These are phyloP conservation scores for Blastobotrys raffinosifermentans DNA, from an alignment of 1,139 yeast genomes.

Conservation along the genomic window DNA sequence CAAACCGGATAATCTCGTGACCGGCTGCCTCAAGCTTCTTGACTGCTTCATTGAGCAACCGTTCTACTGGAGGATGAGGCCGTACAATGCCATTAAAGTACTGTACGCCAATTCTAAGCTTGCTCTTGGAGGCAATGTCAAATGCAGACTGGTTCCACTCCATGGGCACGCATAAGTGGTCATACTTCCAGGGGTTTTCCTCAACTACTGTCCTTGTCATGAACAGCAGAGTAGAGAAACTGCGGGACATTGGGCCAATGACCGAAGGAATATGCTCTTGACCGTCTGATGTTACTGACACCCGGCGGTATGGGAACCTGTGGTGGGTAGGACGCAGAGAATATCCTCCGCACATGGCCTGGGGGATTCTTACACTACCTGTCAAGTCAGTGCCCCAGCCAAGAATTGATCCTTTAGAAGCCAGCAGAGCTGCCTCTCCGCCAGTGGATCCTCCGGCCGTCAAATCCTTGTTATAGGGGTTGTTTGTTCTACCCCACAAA, in stretches of 20 bases:
- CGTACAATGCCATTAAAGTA: conserved; percentile 27
- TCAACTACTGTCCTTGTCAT: conserved; percentile 39
- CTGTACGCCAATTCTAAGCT: conserved; percentile 32
- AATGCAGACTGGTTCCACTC: conserved; percentile 41
- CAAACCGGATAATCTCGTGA: conserved; percentile 42
- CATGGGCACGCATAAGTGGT: conserved; percentile 42
- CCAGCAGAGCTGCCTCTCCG: conserved; percentile 52
- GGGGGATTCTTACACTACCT: conserved; percentile 49
- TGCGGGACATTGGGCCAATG: conserved; percentile 41
- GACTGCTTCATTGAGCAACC: conserved; percentile 30
- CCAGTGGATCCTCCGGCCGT: conserved; percentile 57
- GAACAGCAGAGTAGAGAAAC: conserved; percentile 49
- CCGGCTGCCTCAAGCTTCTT: conserved; percentile 30
- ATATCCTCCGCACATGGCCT: conserved; percentile 45
- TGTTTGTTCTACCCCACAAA: conserved; percentile 36
- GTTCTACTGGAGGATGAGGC: conserved; percentile 41
- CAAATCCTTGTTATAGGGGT: conserved; percentile 40
- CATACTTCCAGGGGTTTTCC: conserved; percentile 49
- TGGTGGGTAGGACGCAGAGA: conserved; percentile 43
- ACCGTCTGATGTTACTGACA: conserved; percentile 45
- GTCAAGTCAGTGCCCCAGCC: conserved; percentile 60
- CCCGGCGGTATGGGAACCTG: conserved; percentile 22
- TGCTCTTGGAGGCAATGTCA: conserved; percentile 27
- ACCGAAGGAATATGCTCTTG: conserved; percentile 37
- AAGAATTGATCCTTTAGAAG: conserved; percentile 39